Evolutionary conservation across 1,284 basidiomycete species (phyloP).

Genomic region (Malassezia arunalokei): DNA sequence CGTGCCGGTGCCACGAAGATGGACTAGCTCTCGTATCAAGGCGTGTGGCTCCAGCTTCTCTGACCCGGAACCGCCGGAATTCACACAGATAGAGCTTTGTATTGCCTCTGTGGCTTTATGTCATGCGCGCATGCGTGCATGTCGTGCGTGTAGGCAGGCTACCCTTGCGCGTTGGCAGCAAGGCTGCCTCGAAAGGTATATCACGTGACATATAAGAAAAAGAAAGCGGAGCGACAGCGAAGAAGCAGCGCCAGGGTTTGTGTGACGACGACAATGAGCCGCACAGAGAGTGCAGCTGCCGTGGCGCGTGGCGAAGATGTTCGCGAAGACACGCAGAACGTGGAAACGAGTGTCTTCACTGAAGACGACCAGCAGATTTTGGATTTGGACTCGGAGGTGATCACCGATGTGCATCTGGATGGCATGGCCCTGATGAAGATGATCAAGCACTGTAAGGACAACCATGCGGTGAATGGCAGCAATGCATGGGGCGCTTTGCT

Average conservation of each 20-base stretch:
- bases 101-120: too few relatives aligned
- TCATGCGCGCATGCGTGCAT: too few relatives aligned
- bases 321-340: constrained; percentile 1
- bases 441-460: constrained; percentile 44
- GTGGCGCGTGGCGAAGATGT: constrained; percentile 13
- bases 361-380: constrained; percentile 23
- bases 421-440: constrained; percentile 44
- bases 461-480: constrained; percentile 27
- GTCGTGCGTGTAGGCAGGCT: too few relatives aligned
- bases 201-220: constrained; percentile 6
- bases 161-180: too few relatives aligned
- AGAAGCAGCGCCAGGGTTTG: too few relatives aligned
- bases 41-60: too few relatives aligned
- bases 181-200: not conserved
- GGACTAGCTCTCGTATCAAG: too few relatives aligned
- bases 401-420: constrained; percentile 39
- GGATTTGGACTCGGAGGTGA: constrained; percentile 33
- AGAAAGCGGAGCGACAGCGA: not conserved
- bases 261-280: constrained; percentile 11
- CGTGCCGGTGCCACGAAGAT: too few relatives aligned
- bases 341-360: not conserved
- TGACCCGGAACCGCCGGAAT: too few relatives aligned
- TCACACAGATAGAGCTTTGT: too few relatives aligned
- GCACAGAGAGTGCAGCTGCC: constrained; percentile 7
- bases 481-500: constrained; percentile 38